These are phyloP conservation scores for Fusarium sp. DNA, from an alignment of 2,329 filamentous ascomycete genomes.

Conservation along the genomic window DNA sequence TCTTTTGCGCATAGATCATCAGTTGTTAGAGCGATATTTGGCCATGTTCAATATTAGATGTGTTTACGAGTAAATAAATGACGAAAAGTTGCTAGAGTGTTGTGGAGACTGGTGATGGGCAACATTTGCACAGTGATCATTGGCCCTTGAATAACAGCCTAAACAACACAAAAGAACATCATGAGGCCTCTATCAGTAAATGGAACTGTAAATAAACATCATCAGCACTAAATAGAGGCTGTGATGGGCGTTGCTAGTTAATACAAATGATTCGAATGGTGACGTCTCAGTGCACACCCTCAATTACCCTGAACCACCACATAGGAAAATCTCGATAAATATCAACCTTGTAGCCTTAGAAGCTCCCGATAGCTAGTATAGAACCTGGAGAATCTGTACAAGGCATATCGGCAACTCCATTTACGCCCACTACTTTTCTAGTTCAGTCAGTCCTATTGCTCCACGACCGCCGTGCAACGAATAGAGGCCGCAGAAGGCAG, in stretches of 20 bases:
- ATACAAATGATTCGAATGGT: background rate
- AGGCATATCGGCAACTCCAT: background rate
- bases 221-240: background rate
- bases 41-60: constrained; percentile 8
- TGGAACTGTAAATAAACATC: background rate
- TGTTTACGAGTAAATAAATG: background rate
- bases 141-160: background rate
- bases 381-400: background rate
- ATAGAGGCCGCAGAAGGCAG: background rate
- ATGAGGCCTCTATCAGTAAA: background rate
- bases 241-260: background rate
- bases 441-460: background rate
- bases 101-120: background rate
- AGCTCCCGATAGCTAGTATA: too few relatives aligned
- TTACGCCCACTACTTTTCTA: constrained; percentile 1
- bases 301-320: background rate
- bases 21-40: background rate
- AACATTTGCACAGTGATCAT: background rate
- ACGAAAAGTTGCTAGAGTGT: background rate
- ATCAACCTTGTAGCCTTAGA: background rate
- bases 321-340: background rate
- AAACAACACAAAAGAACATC: background rate
- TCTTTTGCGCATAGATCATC: constrained; percentile 7
- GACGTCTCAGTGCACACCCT: background rate
- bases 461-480: background rate